Evolutionary conservation across 768 basidiomycete species (phyloP).

Genomic region (Dacryopinax primogenitus): DNA sequence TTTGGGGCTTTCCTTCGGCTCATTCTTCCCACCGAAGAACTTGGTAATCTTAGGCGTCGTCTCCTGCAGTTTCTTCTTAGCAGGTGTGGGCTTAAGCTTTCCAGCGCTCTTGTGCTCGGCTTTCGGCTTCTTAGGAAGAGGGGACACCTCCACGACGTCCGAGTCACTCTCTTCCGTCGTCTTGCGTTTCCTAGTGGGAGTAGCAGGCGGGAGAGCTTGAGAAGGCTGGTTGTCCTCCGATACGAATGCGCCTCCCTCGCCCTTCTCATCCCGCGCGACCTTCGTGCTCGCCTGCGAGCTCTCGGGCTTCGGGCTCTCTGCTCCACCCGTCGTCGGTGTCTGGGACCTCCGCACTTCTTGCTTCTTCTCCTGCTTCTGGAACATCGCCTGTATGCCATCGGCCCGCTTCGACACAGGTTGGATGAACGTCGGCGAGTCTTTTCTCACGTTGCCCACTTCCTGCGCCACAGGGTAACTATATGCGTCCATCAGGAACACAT

Average conservation of each 20-base stretch:
- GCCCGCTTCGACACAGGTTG: slow-evolving; percentile 64
- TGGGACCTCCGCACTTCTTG: slow-evolving; percentile 50
- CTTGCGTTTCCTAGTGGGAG: background rate
- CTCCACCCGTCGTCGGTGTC: slow-evolving; percentile 34
- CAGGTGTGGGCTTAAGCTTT: background rate
- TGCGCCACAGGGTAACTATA: slow-evolving; percentile 72
- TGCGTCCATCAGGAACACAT: background rate
- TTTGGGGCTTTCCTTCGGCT: background rate
- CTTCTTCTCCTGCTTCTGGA: slow-evolving; percentile 43
- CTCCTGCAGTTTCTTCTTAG: background rate
- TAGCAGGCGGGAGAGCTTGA: background rate
- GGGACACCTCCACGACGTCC: background rate
- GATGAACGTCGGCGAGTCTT: slow-evolving; percentile 68
- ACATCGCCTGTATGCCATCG: slow-evolving; percentile 79
- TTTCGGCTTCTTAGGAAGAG: background rate
- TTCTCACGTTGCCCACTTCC: slow-evolving; percentile 84
- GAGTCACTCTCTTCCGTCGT: background rate
- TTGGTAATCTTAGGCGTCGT: background rate
- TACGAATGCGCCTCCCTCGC: background rate
- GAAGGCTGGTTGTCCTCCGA: slow-evolving; percentile 1
- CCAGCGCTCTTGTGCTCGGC: background rate
- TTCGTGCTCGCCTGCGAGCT: background rate
- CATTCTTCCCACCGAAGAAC: background rate
- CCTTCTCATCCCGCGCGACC: background rate
- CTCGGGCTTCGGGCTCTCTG: background rate